These are phyloP conservation scores for Rutstroemia sp. DNA, from an alignment of 2,329 filamentous ascomycete genomes.

Conservation along the genomic window DNA sequence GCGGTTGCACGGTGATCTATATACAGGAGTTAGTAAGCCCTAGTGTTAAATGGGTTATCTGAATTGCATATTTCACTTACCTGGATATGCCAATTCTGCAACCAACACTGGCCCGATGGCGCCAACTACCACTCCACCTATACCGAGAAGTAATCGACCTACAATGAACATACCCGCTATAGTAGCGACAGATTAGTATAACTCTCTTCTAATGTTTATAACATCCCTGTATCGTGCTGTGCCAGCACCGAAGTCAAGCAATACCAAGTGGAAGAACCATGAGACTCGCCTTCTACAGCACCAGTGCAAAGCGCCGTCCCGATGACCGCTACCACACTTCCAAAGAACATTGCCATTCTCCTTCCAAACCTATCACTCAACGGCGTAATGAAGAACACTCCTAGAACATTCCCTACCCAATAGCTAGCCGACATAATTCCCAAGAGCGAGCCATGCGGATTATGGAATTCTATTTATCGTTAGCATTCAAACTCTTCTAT, in stretches of 20 bases:
- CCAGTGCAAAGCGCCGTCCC: slow-evolving; percentile 7
- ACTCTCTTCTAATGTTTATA: not conserved
- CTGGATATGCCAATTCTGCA: slow-evolving; percentile 9
- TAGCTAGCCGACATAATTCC: slow-evolving; percentile 15
- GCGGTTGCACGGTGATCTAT: slow-evolving; percentile 27
- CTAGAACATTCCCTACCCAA: slow-evolving; percentile 17
- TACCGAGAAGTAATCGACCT: slow-evolving; percentile 1
- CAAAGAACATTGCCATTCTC: slow-evolving; percentile 6
- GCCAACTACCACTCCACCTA: slow-evolving; percentile 12
- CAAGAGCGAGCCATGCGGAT: slow-evolving; percentile 12
- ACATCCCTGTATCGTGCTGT: not conserved
- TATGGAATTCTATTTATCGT: slow-evolving; percentile 13
- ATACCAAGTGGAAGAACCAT: not conserved
- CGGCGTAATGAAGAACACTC: slow-evolving; percentile 15
- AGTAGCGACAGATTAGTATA: not conserved
- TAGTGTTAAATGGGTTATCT: not conserved
- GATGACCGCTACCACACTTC: slow-evolving; percentile 5
- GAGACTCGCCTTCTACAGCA: slow-evolving; percentile 1
- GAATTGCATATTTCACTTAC: not conserved
- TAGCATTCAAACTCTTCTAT: not conserved
- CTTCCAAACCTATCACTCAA: slow-evolving; percentile 6
- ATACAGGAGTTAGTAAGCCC: not conserved
- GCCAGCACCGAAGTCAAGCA: not conserved
- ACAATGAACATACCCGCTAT: slow-evolving; percentile 8
- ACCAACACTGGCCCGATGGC: slow-evolving; percentile 14